Evolutionary conservation across 2,329 filamentous ascomycete genomes (phyloP).

Genomic region (Trichophyton simii): DNA sequence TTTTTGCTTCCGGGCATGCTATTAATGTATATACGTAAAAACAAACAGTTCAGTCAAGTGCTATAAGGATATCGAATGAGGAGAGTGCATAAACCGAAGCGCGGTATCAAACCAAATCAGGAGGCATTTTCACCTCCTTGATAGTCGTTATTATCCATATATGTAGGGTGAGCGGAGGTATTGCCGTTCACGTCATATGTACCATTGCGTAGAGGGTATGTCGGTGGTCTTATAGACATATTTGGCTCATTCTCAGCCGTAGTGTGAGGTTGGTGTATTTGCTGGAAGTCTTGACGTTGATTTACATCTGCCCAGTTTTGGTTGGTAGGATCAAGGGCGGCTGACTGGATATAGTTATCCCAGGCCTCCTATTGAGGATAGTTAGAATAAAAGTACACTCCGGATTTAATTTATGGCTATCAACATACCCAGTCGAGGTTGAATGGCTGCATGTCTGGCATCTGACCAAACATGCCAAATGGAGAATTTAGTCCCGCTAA

Average conservation of each 20-base stretch:
- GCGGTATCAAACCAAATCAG: neutral
- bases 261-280: constrained; percentile 5
- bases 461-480: constrained; percentile 44
- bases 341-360: constrained; percentile 56
- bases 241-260: neutral
- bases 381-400: constrained; percentile 16
- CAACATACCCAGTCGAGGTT: constrained; percentile 52
- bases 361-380: constrained; percentile 45
- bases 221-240: neutral
- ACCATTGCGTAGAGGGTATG: neutral
- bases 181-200: neutral
- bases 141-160: neutral
- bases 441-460: constrained; percentile 41
- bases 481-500: constrained; percentile 35
- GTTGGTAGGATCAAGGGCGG: constrained; percentile 32
- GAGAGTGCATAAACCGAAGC: neutral
- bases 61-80: neutral
- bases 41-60: neutral
- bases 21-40: neutral
- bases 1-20: neutral
- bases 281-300: constrained; percentile 20
- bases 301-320: constrained; percentile 26
- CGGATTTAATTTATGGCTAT: neutral
- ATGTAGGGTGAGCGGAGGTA: neutral
- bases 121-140: neutral